These are phyloP conservation scores for Leccinum boreale DNA, from an alignment of 768 basidiomycete species.

Conservation along the genomic window DNA sequence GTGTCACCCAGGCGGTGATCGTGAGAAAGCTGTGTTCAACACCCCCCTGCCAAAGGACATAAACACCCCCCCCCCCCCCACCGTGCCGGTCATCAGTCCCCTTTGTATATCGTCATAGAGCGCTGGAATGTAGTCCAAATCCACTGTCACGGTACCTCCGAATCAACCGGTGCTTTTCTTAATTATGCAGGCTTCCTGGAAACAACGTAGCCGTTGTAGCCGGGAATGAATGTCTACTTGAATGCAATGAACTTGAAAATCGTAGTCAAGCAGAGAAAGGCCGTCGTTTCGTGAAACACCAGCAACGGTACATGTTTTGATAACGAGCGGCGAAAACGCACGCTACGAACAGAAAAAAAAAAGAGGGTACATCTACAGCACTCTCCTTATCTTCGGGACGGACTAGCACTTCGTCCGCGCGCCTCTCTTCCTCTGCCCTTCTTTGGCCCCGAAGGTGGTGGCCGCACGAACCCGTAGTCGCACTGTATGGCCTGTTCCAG, in stretches of 20 bases:
- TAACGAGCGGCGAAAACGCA: background rate
- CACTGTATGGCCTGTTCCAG: constrained; percentile 86
- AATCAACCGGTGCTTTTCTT: background rate
- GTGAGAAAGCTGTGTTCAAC: constrained; percentile 17
- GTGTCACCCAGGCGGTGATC: background rate
- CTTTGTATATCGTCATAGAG: background rate
- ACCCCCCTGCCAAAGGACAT: constrained; percentile 6
- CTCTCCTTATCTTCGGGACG: constrained; percentile 49
- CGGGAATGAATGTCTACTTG: constrained; percentile 11
- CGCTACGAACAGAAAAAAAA: background rate
- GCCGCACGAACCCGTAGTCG: constrained; percentile 90
- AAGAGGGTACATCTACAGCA: constrained; percentile 1
- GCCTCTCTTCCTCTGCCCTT: constrained; percentile 66
- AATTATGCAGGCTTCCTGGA: constrained; percentile 1
- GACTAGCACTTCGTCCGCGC: constrained; percentile 76
- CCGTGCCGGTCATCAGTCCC: background rate
- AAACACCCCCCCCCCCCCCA: constrained; percentile 13
- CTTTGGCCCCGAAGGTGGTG: constrained; percentile 77
- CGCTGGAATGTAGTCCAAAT: background rate
- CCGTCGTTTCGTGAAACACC: background rate
- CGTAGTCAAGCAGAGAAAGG: constrained; percentile 5
- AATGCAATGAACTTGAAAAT: background rate
- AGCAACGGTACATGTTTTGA: constrained; percentile 3
- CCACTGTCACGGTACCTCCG: background rate
- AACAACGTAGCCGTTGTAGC: background rate